A percentile compares a stretch with the other conserved stretches of the same genome.
phyloP scores from a whole-genome alignment of 768 basidiomycete genomes.

The Phaeolepiota aurea region DNA sequence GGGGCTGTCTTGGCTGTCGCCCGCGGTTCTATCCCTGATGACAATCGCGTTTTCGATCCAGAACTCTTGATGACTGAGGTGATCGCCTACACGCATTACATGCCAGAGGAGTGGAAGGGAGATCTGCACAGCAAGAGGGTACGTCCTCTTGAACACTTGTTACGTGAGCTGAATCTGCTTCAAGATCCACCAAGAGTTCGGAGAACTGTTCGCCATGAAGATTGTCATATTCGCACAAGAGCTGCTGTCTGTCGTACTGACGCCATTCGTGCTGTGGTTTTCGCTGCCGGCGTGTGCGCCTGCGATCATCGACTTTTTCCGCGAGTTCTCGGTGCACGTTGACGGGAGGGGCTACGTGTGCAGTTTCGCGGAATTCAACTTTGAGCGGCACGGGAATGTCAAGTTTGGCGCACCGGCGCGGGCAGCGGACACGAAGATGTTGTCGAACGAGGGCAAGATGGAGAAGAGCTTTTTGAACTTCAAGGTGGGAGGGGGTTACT shows the following conservation, averaged over 20 bases:
- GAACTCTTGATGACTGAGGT: conserved; percentile 90
- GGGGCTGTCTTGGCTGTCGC: conserved; percentile 84
- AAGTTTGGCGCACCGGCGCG: conserved; percentile 86
- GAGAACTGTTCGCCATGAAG: conserved; percentile 92
- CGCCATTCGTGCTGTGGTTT: conserved; percentile 91
- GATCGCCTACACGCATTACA: conserved; percentile 90
- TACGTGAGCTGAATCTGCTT: conserved; percentile 1
- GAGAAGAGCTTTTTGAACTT: conserved; percentile 96
- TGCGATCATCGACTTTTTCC: conserved; percentile 93
- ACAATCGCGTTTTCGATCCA: conserved; percentile 89
- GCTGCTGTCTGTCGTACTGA: conserved; percentile 82
- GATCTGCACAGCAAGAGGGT: conserved; percentile 86
- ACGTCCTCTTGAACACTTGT: conserved; percentile 7
- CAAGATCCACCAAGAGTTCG: conserved; percentile 87
- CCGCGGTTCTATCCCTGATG: conserved; percentile 92
- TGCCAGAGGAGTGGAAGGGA: conserved; percentile 89
- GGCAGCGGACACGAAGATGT: conserved; percentile 62
- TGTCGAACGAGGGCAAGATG: conserved; percentile 95
- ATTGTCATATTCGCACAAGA: conserved; percentile 82
- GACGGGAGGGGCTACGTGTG: conserved; percentile 96
- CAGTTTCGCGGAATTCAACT: conserved; percentile 97
- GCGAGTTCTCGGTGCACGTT: conserved; percentile 95
- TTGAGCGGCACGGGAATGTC: conserved; percentile 88
- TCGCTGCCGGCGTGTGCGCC: conserved; percentile 87
- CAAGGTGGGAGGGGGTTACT: no score